Evolutionary conservation across 257 asterid genomes (phyloP), one percentile per base, ranked within the genome.

Genomic region (Marsdenia floribunda): DNA sequence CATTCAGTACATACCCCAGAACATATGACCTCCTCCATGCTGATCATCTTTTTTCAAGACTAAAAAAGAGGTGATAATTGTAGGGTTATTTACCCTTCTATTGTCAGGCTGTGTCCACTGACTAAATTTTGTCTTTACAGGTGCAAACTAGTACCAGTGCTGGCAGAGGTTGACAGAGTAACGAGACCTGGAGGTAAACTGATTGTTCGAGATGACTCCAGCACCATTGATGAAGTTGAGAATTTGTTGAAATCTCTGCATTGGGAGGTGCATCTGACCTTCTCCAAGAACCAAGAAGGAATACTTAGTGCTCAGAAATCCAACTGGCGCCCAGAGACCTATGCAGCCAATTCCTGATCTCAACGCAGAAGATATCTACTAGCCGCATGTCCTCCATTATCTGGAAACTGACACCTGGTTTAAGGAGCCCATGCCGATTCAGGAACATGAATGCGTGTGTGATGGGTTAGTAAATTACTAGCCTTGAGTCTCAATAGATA

Each of bases 1-100:
- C 97, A 58, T 93, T 90, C 85, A 93, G 96, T 85, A 89, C 97
- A 11, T 93, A 93, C 72, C 98, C 98, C 11, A 85, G 96, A 75
- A 83, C 93, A 3, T 93, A 93, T 29, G 97, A 91, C 79, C 96
- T 93, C 74, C 84, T 93, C 42, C 95, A 91, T 70, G 97, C 97
- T 19, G 96, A 93, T 85, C 95, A 89, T 78, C 96, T 93, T 57
- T 86, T 93, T 87, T 90, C 97, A 37, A 84, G 76, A 54, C 83
- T 90, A 57, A 86, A 87, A 76, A 87, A 81, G 75, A 87, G 97
- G 97, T 90, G 83, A 58, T 18, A 69, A 26, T n/a, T 44, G 46
- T 70, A 47, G 46, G 5, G 24, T 38, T 49, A 33, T 66, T 38
- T 66, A 38, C 52, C 70, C 58, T 52, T 7, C 71, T 66, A 52